phyloP scores from a whole-genome alignment of 352 stramenopile genomes.

The Globisporangium echinulatum region DNA sequence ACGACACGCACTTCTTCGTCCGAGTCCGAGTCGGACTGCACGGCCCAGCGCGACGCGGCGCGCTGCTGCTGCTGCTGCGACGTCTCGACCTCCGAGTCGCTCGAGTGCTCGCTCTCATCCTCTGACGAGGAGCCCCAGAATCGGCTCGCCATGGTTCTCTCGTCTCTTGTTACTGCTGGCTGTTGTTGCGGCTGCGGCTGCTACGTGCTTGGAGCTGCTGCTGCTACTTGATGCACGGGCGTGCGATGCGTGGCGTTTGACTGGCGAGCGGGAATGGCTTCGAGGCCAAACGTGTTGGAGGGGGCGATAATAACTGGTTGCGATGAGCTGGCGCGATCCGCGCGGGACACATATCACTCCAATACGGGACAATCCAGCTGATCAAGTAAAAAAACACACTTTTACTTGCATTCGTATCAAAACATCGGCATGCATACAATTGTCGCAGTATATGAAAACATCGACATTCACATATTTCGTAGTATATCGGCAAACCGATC shows the following conservation, averaged over 20 bases:
- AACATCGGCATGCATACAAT: too few relatives aligned
- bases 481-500: too few relatives aligned
- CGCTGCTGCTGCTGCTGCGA: conserved; percentile 67
- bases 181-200: conserved; percentile 18
- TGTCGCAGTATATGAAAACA: too few relatives aligned
- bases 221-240: neutral
- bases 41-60: conserved; percentile 68
- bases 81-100: conserved; percentile 70
- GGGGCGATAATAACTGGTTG: conserved; percentile 11
- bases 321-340: neutral
- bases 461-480: too few relatives aligned
- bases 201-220: conserved; percentile 1
- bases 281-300: neutral
- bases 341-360: too few relatives aligned
- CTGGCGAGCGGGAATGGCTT: too few relatives aligned
- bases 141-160: conserved; percentile 55
- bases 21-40: conserved; percentile 78
- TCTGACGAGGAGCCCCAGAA: conserved; percentile 84
- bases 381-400: too few relatives aligned
- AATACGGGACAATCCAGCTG: too few relatives aligned
- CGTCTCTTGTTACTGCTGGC: neutral
- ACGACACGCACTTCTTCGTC: conserved; percentile 92
- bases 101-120: conserved; percentile 70
- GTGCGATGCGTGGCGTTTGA: too few relatives aligned
- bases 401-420: too few relatives aligned